A percentile compares a stretch with the other conserved stretches of the same genome.
phyloP scores from a whole-genome alignment of 2,329 filamentous ascomycete genomes.

The Chrysosporium queenslandicum region DNA sequence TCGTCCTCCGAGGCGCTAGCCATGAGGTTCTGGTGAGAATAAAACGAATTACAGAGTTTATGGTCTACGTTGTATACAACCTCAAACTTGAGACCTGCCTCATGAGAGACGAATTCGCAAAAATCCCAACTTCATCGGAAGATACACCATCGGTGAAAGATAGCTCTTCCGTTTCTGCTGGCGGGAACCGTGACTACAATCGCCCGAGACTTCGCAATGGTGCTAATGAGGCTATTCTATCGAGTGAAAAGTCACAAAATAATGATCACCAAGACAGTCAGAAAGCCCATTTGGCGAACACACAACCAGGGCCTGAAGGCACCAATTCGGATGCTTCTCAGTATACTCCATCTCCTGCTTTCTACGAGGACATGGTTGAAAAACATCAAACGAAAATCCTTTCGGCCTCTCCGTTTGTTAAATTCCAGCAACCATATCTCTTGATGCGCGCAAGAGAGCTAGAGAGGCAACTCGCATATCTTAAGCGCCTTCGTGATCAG shows the following conservation, averaged over 20 bases:
- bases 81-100: slow-evolving; percentile 90
- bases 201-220: neutral
- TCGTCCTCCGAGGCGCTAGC: slow-evolving; percentile 74
- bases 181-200: neutral
- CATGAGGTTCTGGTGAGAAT: slow-evolving; percentile 62
- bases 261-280: neutral
- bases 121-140: slow-evolving; percentile 49
- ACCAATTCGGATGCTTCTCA: slow-evolving; percentile 52
- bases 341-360: slow-evolving; percentile 75
- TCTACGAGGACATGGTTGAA: slow-evolving; percentile 89
- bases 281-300: neutral
- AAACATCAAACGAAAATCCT: slow-evolving; percentile 88
- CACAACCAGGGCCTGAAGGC: slow-evolving; percentile 14
- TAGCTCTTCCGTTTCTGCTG: slow-evolving; percentile 9
- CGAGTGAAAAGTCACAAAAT: neutral
- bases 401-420: slow-evolving; percentile 92
- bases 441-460: slow-evolving; percentile 86
- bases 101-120: slow-evolving; percentile 83
- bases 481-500: slow-evolving; percentile 74
- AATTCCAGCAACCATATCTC: slow-evolving; percentile 86
- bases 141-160: slow-evolving; percentile 14
- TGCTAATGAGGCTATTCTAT: neutral
- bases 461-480: slow-evolving; percentile 69
- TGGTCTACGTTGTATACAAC: slow-evolving; percentile 98
- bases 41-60: slow-evolving; percentile 93